These are phyloP conservation scores for Aspergillus felis DNA, from an alignment of 2,329 filamentous ascomycete genomes.

Conservation along the genomic window DNA sequence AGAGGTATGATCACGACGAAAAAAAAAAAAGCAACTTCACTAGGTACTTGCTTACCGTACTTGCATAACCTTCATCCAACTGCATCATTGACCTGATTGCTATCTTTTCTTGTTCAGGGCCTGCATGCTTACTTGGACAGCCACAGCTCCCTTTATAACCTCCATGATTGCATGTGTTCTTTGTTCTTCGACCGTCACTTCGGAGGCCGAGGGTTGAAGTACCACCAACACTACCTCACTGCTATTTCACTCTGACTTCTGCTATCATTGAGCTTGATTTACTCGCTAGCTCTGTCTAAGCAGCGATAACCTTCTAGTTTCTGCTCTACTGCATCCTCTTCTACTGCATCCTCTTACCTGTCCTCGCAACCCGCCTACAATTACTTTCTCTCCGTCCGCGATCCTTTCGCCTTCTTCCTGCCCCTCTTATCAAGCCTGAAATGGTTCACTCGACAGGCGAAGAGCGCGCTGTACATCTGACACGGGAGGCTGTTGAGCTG, in stretches of 20 bases:
- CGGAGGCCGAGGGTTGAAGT: constrained; percentile 16
- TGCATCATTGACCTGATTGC: constrained; percentile 2
- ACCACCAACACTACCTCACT: constrained; percentile 3
- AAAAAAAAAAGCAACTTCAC: neutral
- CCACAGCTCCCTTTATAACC: constrained; percentile 3
- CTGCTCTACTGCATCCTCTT: constrained; percentile 4
- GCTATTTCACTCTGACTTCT: neutral
- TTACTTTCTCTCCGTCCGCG: constrained; percentile 13
- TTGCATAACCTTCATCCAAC: neutral
- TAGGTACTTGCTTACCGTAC: neutral
- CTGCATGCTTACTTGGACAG: constrained; percentile 4
- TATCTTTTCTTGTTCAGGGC: neutral
- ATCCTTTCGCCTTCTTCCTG: constrained; percentile 5
- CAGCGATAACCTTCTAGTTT: neutral
- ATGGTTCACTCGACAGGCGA: constrained; percentile 42
- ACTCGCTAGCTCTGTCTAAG: constrained; percentile 1
- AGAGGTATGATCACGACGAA: neutral
- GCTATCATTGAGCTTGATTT: neutral
- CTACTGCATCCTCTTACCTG: constrained; percentile 4
- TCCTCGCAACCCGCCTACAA: constrained; percentile 7
- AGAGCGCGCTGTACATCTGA: constrained; percentile 44
- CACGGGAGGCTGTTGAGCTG: constrained; percentile 45
- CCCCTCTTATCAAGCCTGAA: constrained; percentile 25
- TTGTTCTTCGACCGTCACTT: constrained; percentile 14
- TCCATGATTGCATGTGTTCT: constrained; percentile 17